Percentiles rank a stretch among this genome's conserved stretches.
phyloP scores from a whole-genome alignment of 768 basidiomycete species.

The Suillus weaverae region DNA sequence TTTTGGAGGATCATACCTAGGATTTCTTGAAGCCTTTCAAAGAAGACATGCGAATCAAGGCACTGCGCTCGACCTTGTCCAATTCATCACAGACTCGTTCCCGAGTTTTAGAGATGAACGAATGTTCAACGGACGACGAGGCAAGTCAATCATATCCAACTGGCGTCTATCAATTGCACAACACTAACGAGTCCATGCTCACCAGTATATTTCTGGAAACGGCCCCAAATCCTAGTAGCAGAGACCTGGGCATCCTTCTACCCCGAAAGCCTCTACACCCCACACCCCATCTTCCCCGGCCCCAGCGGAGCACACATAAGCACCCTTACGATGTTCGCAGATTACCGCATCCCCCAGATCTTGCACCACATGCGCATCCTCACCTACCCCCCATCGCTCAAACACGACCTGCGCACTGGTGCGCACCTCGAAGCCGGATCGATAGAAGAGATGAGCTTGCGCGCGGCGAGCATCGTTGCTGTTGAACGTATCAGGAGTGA shows the following conservation, averaged over 20 bases:
- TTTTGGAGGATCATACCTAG: constrained; percentile 70
- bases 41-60: constrained; percentile 50
- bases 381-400: constrained; percentile 63
- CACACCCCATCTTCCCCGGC: constrained; percentile 76
- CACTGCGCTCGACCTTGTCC: constrained; percentile 71
- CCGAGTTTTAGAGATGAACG: constrained; percentile 77
- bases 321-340: constrained; percentile 89
- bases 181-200: background rate
- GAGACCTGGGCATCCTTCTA: constrained; percentile 94
- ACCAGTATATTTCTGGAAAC: constrained; percentile 83
- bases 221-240: constrained; percentile 88
- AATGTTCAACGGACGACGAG: constrained; percentile 51
- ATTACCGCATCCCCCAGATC: constrained; percentile 91
- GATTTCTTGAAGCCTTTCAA: constrained; percentile 64
- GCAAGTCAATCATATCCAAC: background rate
- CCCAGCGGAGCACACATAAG: constrained; percentile 57
- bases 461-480: constrained; percentile 77
- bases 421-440: constrained; percentile 53
- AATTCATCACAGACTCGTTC: constrained; percentile 67
- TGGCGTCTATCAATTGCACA: background rate
- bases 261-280: constrained; percentile 43
- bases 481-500: constrained; percentile 72
- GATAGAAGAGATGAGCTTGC: constrained; percentile 72
- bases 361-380: constrained; percentile 81
- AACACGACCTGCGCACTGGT: constrained; percentile 47